Conservation (phyloP, 208 protist species). For the Crithidia brevicula region DNA sequence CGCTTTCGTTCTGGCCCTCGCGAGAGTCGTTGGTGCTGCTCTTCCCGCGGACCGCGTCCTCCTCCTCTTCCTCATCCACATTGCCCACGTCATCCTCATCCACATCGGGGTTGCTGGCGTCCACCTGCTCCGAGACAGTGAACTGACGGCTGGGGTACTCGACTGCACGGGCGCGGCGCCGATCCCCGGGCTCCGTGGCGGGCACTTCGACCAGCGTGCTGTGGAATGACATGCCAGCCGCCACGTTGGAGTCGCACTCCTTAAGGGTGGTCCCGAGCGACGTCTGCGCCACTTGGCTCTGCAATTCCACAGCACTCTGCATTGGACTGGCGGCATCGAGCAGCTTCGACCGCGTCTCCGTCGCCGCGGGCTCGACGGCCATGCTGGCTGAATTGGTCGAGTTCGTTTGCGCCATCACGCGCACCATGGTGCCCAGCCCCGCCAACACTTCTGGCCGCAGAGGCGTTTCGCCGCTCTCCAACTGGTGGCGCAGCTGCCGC, state of each 20-base stretch:
- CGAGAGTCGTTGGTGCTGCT: slow-evolving; percentile 32
- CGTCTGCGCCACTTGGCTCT: not conserved
- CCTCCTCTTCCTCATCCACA: slow-evolving; percentile 31
- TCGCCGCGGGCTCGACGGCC: slow-evolving; percentile 41
- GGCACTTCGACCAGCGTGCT: slow-evolving; percentile 21
- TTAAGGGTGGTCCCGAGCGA: not conserved
- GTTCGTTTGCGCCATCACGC: slow-evolving; percentile 35
- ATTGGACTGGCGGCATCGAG: slow-evolving; percentile 18
- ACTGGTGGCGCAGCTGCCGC: slow-evolving; percentile 54
- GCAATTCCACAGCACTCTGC: slow-evolving; percentile 6
- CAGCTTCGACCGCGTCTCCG: slow-evolving; percentile 27
- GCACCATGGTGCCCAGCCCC: slow-evolving; percentile 43
- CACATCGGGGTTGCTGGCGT: slow-evolving; percentile 15
- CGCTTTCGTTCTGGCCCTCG: slow-evolving; percentile 49
- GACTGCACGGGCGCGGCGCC: not conserved
- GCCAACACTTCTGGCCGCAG: slow-evolving; percentile 61
- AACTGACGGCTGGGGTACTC: slow-evolving; percentile 11
- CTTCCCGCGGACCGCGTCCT: slow-evolving; percentile 22
- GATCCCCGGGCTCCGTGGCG: slow-evolving; percentile 17
- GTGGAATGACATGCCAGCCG: slow-evolving; percentile 22
- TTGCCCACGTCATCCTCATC: slow-evolving; percentile 20
- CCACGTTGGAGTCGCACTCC: slow-evolving; percentile 7
- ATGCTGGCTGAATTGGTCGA: slow-evolving; percentile 39
- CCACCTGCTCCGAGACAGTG: slow-evolving; percentile 4
- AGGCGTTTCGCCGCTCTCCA: slow-evolving; percentile 58